Percentiles rank a stretch among this genome's conserved stretches.
Conservation (phyloP, 208 protist genomes). For the Leishmania aethiopica region DNA sequence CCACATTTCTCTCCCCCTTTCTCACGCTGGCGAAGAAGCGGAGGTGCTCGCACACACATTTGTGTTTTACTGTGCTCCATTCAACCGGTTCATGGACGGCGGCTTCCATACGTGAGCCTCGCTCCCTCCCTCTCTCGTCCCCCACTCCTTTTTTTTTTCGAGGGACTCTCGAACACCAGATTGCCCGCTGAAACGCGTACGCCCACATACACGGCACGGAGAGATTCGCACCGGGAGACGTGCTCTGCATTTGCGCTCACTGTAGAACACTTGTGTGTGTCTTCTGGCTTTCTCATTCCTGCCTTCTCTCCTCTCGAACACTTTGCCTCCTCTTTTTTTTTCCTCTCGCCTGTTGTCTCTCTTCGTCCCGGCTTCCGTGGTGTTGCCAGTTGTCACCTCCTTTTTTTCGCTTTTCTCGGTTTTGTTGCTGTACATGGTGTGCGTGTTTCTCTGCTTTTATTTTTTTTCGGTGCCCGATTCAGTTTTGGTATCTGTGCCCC, state of each 20-base stretch:
- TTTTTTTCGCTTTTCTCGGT: background rate
- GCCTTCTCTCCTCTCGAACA: background rate
- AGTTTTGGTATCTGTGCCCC: background rate
- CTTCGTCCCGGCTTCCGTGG: background rate
- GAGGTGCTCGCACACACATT: background rate
- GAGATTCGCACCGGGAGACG: background rate
- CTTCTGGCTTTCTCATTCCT: background rate
- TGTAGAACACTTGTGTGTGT: background rate
- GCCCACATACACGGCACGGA: background rate
- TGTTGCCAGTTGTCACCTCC: background rate
- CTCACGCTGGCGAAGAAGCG: background rate
- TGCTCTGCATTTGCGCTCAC: background rate
- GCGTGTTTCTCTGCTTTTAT: background rate
- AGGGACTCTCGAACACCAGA: background rate
- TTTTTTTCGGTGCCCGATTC: background rate
- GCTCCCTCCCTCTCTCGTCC: background rate
- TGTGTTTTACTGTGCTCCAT: background rate
- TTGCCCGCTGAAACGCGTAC: background rate
- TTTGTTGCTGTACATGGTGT: background rate
- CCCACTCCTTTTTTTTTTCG: background rate
- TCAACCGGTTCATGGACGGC: background rate
- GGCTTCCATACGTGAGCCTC: constrained; percentile 1
- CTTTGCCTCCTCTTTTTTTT: background rate
- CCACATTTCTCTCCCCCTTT: no score
- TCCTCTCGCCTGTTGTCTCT: background rate